Percentiles rank a stretch among this genome's conserved stretches.
Evolutionary conservation across 1,284 basidiomycete genomes (phyloP).

Genomic region (Wolfiporia cocos): DNA sequence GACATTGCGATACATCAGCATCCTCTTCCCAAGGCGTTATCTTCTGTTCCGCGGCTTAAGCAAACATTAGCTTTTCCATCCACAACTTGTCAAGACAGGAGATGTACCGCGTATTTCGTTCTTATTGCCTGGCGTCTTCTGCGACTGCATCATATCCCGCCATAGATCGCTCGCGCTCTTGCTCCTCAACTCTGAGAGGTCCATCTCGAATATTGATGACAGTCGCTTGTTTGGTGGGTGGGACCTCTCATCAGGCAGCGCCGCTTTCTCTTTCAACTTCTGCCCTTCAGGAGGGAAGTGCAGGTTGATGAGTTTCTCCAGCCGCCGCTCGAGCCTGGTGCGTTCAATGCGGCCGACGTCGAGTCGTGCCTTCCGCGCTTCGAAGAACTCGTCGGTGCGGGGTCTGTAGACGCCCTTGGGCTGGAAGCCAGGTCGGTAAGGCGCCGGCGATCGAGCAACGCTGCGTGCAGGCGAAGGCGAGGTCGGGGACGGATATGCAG

Average conservation of each 20-base stretch:
- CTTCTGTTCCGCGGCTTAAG: conserved; percentile 75
- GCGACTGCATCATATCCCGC: conserved; percentile 47
- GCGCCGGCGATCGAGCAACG: conserved; percentile 34
- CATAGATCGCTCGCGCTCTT: conserved; percentile 61
- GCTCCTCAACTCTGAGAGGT: conserved; percentile 41
- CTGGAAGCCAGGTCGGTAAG: conserved; percentile 79
- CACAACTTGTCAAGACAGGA: too few relatives aligned
- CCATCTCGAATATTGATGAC: conserved; percentile 67
- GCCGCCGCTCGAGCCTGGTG: conserved; percentile 72
- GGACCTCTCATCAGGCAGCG: conserved; percentile 9
- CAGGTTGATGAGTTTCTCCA: conserved; percentile 81
- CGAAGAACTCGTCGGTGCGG: conserved; percentile 76
- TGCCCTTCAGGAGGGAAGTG: conserved; percentile 59
- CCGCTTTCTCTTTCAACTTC: conserved; percentile 19
- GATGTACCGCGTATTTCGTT: conserved; percentile 53
- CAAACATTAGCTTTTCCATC: conserved; percentile 8
- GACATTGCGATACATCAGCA: conserved; percentile 68
- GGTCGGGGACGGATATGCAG: conserved; percentile 20
- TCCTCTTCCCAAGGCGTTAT: conserved; percentile 98
- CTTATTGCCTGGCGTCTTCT: conserved; percentile 35
- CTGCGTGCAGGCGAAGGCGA: conserved; percentile 15
- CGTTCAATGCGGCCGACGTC: conserved; percentile 71
- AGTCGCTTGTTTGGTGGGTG: conserved; percentile 34
- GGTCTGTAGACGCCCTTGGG: conserved; percentile 68
- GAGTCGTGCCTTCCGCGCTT: conserved; percentile 44